phyloP scores from a whole-genome alignment of 129 eudicot species.

The Mikania micrantha region DNA sequence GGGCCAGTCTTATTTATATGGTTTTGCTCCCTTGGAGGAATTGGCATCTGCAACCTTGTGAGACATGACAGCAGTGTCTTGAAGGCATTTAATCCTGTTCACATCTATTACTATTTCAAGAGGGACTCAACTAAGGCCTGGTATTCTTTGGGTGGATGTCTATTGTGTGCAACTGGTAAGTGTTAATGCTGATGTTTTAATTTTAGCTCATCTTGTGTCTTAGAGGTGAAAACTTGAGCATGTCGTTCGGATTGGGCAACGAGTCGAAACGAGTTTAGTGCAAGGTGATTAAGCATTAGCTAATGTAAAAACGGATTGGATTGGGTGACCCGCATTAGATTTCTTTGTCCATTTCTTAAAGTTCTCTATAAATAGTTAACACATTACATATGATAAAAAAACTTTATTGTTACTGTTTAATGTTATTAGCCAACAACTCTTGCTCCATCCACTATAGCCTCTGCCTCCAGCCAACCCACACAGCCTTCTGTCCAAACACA shows the following conservation, averaged over 20 bases:
- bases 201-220: background rate
- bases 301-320: background rate
- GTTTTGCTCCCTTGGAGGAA: constrained; percentile 88
- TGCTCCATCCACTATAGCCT: too few relatives aligned
- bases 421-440: too few relatives aligned
- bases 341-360: background rate
- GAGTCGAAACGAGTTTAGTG: background rate
- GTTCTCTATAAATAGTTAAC: background rate
- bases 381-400: background rate
- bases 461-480: too few relatives aligned
- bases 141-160: constrained; percentile 93
- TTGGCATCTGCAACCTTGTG: constrained; percentile 85
- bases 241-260: background rate
- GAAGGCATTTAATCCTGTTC: constrained; percentile 82
- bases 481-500: too few relatives aligned
- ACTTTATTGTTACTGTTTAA: background rate
- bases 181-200: constrained; percentile 1
- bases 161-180: constrained; percentile 90
- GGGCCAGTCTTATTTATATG: constrained; percentile 89
- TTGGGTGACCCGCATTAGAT: background rate
- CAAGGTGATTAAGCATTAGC: background rate
- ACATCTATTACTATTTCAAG: constrained; percentile 81
- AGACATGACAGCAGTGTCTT: constrained; percentile 70
- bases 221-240: background rate
- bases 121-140: constrained; percentile 80